phyloP scores from a whole-genome alignment of 257 asterid species.

The Scutellaria minor region DNA sequence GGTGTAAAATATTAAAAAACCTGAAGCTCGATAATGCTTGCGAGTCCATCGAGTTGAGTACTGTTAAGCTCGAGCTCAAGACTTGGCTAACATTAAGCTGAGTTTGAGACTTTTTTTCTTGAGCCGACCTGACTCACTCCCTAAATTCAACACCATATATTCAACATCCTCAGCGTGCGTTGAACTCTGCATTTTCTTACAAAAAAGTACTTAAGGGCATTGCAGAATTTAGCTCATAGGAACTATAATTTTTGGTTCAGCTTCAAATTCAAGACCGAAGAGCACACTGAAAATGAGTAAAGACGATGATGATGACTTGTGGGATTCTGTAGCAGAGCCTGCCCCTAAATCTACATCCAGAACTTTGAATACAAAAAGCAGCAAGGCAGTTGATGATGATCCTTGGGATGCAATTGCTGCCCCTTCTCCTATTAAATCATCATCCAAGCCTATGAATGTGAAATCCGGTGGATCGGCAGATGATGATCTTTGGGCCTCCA shows the following conservation, averaged over 20 bases:
- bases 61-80: background rate
- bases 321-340: conserved; percentile 71
- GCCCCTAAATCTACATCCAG: conserved; percentile 55
- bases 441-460: conserved; percentile 51
- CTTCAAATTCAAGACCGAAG: conserved; percentile 58
- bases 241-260: conserved; percentile 50
- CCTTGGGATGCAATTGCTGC: conserved; percentile 76
- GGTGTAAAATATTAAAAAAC: too few species aligned
- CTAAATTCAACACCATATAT: background rate
- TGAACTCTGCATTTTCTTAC: background rate
- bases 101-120: background rate
- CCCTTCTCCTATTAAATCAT: conserved; percentile 61
- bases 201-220: background rate
- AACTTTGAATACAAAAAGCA: conserved; percentile 46
- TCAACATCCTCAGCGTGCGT: background rate
- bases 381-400: conserved; percentile 56
- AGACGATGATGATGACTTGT: conserved; percentile 65
- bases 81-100: background rate
- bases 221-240: conserved; percentile 23
- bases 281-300: conserved; percentile 49
- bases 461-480: conserved; percentile 55
- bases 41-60: background rate
- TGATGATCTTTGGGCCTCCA: conserved; percentile 87
- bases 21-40: background rate
- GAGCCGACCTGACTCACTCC: background rate